These are phyloP conservation scores for Solanum sparsipilum DNA, from an alignment of 257 asterid genomes.

Conservation along the genomic window DNA sequence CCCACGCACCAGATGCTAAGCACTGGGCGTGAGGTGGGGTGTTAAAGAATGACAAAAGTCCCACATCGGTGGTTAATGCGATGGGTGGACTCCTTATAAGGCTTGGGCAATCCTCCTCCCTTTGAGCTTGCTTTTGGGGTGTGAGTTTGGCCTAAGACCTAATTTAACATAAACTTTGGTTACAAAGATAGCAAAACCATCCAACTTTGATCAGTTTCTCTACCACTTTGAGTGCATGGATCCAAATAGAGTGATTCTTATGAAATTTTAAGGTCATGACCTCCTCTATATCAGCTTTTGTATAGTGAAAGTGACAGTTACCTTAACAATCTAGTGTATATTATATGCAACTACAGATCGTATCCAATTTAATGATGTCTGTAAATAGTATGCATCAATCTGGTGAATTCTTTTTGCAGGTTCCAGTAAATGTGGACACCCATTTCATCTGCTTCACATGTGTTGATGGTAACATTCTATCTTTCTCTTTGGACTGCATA, in stretches of 20 bases:
- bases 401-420: conserved; percentile 41
- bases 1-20: too few species aligned
- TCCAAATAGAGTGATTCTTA: background rate
- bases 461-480: background rate
- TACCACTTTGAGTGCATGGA: background rate
- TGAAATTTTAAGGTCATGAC: background rate
- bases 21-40: too few species aligned
- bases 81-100: too few species aligned
- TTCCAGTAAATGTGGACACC: conserved; percentile 53
- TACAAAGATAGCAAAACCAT: background rate
- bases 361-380: background rate
- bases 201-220: background rate
- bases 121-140: too few species aligned
- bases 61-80: too few species aligned
- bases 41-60: too few species aligned
- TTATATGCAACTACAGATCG: background rate
- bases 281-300: background rate
- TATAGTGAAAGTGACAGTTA: background rate
- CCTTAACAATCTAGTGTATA: background rate
- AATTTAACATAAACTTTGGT: background rate
- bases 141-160: too few species aligned
- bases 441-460: conserved; percentile 75
- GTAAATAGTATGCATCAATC: background rate
- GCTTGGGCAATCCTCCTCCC: too few species aligned
- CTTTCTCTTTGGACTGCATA: background rate